These are phyloP conservation scores for Tetragonia tetragonoides DNA, from an alignment of 148 eudicot genomes.

Conservation along the genomic window DNA sequence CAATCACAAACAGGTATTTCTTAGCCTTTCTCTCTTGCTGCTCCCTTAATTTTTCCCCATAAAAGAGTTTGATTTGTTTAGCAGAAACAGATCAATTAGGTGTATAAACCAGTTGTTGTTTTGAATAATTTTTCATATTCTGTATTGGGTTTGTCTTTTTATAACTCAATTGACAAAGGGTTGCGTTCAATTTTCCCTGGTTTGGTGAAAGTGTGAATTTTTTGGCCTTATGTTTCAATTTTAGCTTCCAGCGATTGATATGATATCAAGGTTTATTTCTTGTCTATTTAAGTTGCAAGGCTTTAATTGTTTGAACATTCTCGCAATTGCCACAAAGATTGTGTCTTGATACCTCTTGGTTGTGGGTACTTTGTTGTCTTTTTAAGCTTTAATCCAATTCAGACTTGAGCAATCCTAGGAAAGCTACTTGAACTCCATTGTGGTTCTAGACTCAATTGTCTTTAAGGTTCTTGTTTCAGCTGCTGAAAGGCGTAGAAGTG, in stretches of 20 bases:
- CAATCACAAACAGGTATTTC: constrained; percentile 9
- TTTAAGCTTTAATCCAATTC: not conserved
- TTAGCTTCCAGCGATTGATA: not conserved
- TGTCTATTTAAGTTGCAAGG: not conserved
- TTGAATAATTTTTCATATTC: not conserved
- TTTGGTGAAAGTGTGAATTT: constrained; percentile 8
- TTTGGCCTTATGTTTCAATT: not conserved
- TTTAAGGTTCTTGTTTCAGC: not conserved
- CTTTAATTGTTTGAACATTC: not conserved
- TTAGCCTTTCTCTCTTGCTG: not conserved
- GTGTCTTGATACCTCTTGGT: not conserved
- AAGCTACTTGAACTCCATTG: not conserved
- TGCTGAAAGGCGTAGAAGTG: not conserved
- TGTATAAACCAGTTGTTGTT: not conserved
- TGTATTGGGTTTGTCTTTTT: constrained; percentile 1
- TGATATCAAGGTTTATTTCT: not conserved
- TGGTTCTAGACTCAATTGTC: too few relatives aligned
- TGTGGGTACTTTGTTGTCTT: not conserved
- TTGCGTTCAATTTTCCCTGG: not conserved
- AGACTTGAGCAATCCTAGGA: not conserved
- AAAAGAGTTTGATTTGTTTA: not conserved
- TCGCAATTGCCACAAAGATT: not conserved
- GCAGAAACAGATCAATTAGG: not conserved
- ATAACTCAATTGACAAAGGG: constrained; percentile 1
- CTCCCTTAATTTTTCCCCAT: not conserved